These are phyloP conservation scores for Multifurca ochricompacta DNA, from an alignment of 768 basidiomycete genomes.

Conservation along the genomic window DNA sequence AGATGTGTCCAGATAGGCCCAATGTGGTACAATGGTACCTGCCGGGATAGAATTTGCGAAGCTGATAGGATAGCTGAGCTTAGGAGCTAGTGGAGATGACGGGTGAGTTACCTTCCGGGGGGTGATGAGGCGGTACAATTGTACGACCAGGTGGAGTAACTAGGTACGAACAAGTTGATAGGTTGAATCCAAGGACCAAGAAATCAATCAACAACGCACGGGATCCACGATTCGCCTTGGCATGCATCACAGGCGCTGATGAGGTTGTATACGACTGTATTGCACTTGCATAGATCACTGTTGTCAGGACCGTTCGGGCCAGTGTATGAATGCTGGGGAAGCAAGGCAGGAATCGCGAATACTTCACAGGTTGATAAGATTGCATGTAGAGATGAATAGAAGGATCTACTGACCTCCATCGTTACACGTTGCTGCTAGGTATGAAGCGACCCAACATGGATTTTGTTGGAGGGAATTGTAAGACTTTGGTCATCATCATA, in stretches of 20 bases:
- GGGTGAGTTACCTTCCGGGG: slow-evolving; percentile 6
- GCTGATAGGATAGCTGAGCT: neutral
- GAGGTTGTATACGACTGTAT: slow-evolving; percentile 25
- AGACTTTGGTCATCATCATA: neutral
- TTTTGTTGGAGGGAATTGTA: slow-evolving; percentile 11
- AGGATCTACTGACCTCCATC: slow-evolving; percentile 5
- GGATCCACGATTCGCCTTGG: slow-evolving; percentile 13
- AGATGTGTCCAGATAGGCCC: slow-evolving; percentile 41
- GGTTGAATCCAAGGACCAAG: neutral
- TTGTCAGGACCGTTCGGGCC: slow-evolving; percentile 2
- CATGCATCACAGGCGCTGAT: slow-evolving; percentile 26
- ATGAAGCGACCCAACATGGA: slow-evolving; percentile 6
- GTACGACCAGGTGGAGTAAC: slow-evolving; percentile 11
- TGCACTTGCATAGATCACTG: slow-evolving; percentile 22
- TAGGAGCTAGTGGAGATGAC: neutral
- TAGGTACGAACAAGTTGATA: neutral
- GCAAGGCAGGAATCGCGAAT: neutral
- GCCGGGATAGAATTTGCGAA: slow-evolving; percentile 30
- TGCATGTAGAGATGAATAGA: neutral
- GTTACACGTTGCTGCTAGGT: slow-evolving; percentile 1
- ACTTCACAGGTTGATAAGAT: neutral
- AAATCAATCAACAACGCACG: slow-evolving; percentile 5
- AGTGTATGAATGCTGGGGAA: slow-evolving; percentile 4
- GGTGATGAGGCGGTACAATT: slow-evolving; percentile 3
- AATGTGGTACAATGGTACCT: slow-evolving; percentile 39